phyloP scores from a whole-genome alignment of 1,284 basidiomycete species.

The Cryptococcus sp. region DNA sequence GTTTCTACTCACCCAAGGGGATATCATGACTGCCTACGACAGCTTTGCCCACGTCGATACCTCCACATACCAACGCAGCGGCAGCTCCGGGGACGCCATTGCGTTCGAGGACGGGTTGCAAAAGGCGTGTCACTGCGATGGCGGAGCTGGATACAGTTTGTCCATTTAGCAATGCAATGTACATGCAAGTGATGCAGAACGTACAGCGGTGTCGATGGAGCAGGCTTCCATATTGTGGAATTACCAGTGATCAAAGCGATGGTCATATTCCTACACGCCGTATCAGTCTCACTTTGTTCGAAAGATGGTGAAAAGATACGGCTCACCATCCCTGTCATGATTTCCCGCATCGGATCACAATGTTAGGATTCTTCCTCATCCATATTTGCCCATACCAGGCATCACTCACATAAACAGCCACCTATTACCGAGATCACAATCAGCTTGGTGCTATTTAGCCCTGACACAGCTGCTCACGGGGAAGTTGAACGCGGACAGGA shows the following conservation, averaged over 20 bases:
- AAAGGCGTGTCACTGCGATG: slow-evolving; percentile 83
- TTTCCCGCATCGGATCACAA: neutral
- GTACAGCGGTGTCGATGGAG: slow-evolving; percentile 81
- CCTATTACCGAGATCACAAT: slow-evolving; percentile 12
- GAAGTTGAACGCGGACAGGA: slow-evolving; percentile 90
- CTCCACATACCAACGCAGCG: slow-evolving; percentile 79
- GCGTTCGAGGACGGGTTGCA: slow-evolving; percentile 74
- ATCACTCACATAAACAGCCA: slow-evolving; percentile 59
- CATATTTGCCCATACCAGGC: neutral
- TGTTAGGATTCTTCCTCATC: neutral
- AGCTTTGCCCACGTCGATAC: slow-evolving; percentile 74
- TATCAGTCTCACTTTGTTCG: neutral
- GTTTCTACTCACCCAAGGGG: slow-evolving; percentile 59
- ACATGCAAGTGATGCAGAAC: neutral
- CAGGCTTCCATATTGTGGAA: slow-evolving; percentile 92
- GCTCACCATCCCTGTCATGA: slow-evolving; percentile 21
- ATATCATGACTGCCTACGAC: slow-evolving; percentile 72
- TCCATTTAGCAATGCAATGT: slow-evolving; percentile 25
- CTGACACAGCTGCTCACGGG: slow-evolving; percentile 59
- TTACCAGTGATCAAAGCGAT: slow-evolving; percentile 88
- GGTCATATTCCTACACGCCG: slow-evolving; percentile 74
- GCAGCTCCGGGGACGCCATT: slow-evolving; percentile 81
- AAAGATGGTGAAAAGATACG: neutral
- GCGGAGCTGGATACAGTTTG: slow-evolving; percentile 43
- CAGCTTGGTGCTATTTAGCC: neutral